Evolutionary conservation across 139 green algal genomes (phyloP).

Genomic region (Closterium sp.): DNA sequence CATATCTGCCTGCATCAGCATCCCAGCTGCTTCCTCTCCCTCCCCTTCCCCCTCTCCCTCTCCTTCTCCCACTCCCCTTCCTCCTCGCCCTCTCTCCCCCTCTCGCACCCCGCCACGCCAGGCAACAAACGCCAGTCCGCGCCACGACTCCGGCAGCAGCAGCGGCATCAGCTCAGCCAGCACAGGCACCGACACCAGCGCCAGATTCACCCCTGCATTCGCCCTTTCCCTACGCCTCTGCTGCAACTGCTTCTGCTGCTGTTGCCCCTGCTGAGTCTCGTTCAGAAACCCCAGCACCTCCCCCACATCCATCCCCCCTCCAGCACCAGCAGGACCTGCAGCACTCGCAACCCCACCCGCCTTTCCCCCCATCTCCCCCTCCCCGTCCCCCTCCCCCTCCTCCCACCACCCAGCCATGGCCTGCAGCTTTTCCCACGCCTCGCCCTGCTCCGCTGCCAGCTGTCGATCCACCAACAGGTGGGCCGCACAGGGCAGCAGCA

Average conservation of each 20-base stretch:
- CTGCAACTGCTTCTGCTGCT: neutral
- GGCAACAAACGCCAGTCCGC: constrained; percentile 36
- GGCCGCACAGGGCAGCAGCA: neutral
- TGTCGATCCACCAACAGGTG: constrained; percentile 10
- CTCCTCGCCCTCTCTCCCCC: neutral
- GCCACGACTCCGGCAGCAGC: constrained; percentile 61
- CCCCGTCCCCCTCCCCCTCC: neutral
- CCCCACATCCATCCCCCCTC: neutral
- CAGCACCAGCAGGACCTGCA: neutral
- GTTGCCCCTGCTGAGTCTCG: neutral
- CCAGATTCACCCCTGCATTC: constrained; percentile 20
- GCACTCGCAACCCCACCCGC: neutral
- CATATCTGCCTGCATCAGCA: too few relatives aligned
- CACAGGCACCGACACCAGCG: constrained; percentile 26
- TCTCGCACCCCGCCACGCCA: neutral
- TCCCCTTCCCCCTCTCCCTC: too few relatives aligned
- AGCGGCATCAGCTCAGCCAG: constrained; percentile 54
- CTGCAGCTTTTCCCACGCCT: neutral
- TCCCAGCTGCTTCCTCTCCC: too few relatives aligned
- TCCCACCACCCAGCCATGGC: neutral
- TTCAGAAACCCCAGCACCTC: neutral
- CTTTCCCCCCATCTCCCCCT: neutral
- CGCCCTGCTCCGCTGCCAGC: neutral
- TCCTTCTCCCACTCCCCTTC: too few relatives aligned
- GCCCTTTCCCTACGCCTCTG: neutral